These are phyloP conservation scores for Phylloporus arenicola DNA, from an alignment of 768 basidiomycete genomes.

Conservation along the genomic window DNA sequence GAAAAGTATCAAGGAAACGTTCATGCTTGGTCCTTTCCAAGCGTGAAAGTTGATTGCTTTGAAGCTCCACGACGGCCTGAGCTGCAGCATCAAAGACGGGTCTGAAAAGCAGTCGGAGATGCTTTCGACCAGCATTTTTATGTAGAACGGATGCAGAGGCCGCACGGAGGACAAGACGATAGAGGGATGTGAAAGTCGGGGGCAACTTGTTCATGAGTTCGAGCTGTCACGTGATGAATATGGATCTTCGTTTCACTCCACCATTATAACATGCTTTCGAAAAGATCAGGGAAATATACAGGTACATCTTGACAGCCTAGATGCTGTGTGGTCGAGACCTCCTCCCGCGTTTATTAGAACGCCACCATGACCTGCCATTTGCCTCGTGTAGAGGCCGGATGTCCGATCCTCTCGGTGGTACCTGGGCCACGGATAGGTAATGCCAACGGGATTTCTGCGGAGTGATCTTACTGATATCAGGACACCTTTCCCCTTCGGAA, in stretches of 20 bases:
- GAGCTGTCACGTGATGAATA: slow-evolving; percentile 10
- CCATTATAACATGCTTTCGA: neutral
- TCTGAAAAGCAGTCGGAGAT: slow-evolving; percentile 46
- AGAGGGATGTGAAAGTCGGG: slow-evolving; percentile 47
- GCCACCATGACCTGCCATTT: slow-evolving; percentile 3
- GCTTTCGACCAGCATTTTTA: slow-evolving; percentile 38
- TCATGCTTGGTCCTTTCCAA: slow-evolving; percentile 30
- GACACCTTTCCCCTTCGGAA: slow-evolving; percentile 18
- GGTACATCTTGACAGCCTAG: neutral
- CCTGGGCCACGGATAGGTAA: slow-evolving; percentile 15
- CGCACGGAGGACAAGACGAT: slow-evolving; percentile 55
- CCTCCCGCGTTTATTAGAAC: slow-evolving; percentile 6
- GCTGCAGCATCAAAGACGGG: slow-evolving; percentile 53
- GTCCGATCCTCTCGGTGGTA: slow-evolving; percentile 19
- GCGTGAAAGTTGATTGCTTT: slow-evolving; percentile 24
- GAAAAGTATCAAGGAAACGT: slow-evolving; percentile 44
- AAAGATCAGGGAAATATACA: neutral
- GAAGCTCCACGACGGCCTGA: slow-evolving; percentile 36
- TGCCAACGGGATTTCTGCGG: neutral
- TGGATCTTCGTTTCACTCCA: neutral
- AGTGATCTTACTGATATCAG: slow-evolving; percentile 17
- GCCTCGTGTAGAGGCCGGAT: slow-evolving; percentile 17
- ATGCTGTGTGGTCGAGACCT: slow-evolving; percentile 1
- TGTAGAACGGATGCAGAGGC: slow-evolving; percentile 55
- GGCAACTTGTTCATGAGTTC: slow-evolving; percentile 23